These are phyloP conservation scores for Carex scoparia DNA, from an alignment of 176 grass and related monocot species.

Conservation along the genomic window DNA sequence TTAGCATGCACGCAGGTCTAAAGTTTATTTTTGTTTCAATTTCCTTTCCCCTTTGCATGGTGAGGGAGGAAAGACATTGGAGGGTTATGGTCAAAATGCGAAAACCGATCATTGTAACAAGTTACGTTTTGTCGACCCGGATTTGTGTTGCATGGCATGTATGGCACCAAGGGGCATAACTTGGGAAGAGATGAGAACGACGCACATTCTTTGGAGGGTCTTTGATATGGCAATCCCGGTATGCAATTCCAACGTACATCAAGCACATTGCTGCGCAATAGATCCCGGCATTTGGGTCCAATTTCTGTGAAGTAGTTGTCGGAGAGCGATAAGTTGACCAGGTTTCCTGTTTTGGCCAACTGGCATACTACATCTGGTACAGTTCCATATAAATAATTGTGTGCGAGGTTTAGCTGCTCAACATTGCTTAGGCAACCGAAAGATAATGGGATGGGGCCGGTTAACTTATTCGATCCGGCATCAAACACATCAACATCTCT, in stretches of 20 bases:
- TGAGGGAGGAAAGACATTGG: neutral
- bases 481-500: constrained; percentile 52
- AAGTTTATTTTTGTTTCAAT: neutral
- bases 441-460: constrained; percentile 65
- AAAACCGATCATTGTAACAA: neutral
- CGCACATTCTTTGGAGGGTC: constrained; percentile 46
- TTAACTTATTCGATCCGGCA: constrained; percentile 50
- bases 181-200: constrained; percentile 42
- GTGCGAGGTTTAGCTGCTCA: constrained; percentile 61
- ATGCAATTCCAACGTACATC: constrained; percentile 72
- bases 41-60: neutral
- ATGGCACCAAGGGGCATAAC: constrained; percentile 48
- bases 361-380: constrained; percentile 64
- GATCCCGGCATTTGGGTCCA: constrained; percentile 43
- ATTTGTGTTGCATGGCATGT: constrained; percentile 53
- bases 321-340: constrained; percentile 61
- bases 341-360: constrained; percentile 45
- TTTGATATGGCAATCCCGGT: constrained; percentile 49
- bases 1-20: no score
- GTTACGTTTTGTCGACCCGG: constrained; percentile 20
- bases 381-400: constrained; percentile 56
- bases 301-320: constrained; percentile 72
- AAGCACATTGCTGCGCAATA: constrained; percentile 40
- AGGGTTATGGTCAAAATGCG: neutral
- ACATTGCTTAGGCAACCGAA: constrained; percentile 57